phyloP scores from a whole-genome alignment of 257 asterid genomes.

The Linaria vulgaris region DNA sequence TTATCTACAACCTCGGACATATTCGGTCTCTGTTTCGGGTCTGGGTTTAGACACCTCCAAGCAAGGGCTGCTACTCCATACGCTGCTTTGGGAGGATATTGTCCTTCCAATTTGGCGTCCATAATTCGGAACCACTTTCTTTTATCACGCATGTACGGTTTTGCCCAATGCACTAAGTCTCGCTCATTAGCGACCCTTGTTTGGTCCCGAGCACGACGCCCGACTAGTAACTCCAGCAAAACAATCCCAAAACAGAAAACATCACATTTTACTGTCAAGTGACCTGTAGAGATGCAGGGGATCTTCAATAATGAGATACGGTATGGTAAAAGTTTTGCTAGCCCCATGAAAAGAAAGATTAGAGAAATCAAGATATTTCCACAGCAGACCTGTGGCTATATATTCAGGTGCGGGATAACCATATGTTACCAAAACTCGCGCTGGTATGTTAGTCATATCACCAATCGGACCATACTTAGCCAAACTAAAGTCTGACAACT shows the following conservation, averaged over 20 bases:
- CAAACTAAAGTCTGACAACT: constrained; percentile 47
- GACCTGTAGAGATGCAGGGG: not conserved
- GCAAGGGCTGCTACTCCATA: not conserved
- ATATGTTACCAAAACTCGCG: constrained; percentile 45
- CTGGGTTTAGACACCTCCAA: not conserved
- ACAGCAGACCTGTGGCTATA: not conserved
- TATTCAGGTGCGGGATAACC: not conserved
- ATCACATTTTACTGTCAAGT: not conserved
- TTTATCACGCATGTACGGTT: not conserved
- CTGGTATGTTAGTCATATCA: constrained; percentile 44
- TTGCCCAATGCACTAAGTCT: constrained; percentile 11
- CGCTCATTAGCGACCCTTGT: not conserved
- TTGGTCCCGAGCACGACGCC: not conserved
- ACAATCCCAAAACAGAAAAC: constrained; percentile 8
- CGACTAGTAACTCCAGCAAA: not conserved
- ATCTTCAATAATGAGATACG: not conserved
- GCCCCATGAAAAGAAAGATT: not conserved
- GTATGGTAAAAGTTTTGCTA: not conserved
- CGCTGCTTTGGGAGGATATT: constrained; percentile 1
- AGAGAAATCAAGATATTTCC: not conserved
- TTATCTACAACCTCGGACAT: constrained; percentile 15
- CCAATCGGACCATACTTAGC: constrained; percentile 50
- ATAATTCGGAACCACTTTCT: constrained; percentile 5
- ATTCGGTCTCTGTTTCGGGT: not conserved
- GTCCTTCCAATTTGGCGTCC: constrained; percentile 20